A percentile compares a stretch with the other conserved stretches of the same genome.
Conservation (phyloP, 768 basidiomycete genomes). For the Tricholoma sp. region DNA sequence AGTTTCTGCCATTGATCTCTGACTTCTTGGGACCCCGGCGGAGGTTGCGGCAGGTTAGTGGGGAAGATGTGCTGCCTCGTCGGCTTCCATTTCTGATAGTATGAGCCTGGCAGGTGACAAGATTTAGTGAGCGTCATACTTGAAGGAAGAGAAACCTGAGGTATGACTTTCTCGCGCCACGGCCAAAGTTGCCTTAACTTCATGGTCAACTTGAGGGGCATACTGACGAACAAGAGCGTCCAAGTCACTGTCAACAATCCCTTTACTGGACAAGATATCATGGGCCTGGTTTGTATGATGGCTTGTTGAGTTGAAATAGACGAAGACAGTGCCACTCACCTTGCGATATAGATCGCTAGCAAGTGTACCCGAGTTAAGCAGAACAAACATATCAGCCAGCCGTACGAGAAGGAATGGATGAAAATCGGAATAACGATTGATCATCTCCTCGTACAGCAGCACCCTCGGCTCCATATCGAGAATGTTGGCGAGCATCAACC, state of each 20-base stretch:
- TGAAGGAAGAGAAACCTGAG: not conserved
- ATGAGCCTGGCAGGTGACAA: no score
- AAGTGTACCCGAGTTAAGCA: not conserved
- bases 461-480: not conserved
- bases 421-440: not conserved
- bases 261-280: not conserved
- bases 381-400: not conserved
- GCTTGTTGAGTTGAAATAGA: not conserved
- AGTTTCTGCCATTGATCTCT: no score
- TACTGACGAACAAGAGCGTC: not conserved
- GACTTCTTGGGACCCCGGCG: no score
- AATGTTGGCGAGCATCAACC: not conserved
- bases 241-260: not conserved
- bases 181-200: no score
- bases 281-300: not conserved
- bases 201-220: not conserved
- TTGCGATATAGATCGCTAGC: not conserved
- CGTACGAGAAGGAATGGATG: constrained; percentile 3
- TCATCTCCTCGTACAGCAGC: not conserved
- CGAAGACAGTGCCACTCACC: not conserved
- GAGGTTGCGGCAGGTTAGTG: no score
- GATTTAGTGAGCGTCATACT: not conserved
- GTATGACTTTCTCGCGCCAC: not conserved
- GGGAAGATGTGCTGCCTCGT: no score
- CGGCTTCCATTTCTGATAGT: no score